Conservation (phyloP, 2,329 filamentous ascomycete species). For the Purpureocillium takamizusanense region DNA sequence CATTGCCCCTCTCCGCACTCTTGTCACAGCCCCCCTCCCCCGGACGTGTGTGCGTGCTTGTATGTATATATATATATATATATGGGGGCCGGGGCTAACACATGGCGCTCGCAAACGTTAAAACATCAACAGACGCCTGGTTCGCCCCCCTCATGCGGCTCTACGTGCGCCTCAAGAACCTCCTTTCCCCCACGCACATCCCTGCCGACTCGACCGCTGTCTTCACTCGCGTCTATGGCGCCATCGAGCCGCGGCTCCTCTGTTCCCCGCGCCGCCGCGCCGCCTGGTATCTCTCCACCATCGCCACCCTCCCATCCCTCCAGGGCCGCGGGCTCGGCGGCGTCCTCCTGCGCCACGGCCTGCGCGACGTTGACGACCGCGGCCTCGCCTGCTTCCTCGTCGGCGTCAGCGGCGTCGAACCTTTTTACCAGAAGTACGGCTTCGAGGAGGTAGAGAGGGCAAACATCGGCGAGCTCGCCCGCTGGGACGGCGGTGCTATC, state of each 20-base stretch:
- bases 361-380: slow-evolving; percentile 17
- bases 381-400: slow-evolving; percentile 22
- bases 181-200: slow-evolving; percentile 14
- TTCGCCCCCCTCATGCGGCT: slow-evolving; percentile 16
- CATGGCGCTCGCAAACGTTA: no score
- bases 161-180: slow-evolving; percentile 13
- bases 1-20: neutral
- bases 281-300: slow-evolving; percentile 25
- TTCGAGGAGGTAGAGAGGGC: slow-evolving; percentile 23
- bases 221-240: slow-evolving; percentile 16
- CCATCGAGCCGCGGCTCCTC: slow-evolving; percentile 15
- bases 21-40: no score
- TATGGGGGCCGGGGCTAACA: no score
- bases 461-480: slow-evolving; percentile 24
- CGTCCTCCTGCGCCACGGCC: slow-evolving; percentile 19
- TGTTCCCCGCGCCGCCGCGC: slow-evolving; percentile 16
- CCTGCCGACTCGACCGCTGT: slow-evolving; percentile 11
- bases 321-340: slow-evolving; percentile 23
- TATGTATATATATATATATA: no score
- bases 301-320: slow-evolving; percentile 19
- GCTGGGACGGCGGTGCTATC: slow-evolving; percentile 25
- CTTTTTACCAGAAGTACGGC: slow-evolving; percentile 22
- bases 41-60: no score
- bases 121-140: slow-evolving; percentile 17
- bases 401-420: slow-evolving; percentile 19